A percentile compares a stretch with the other conserved stretches of the same genome.
phyloP scores from a whole-genome alignment of 257 asterid species.

The Thymus mandschuricus region DNA sequence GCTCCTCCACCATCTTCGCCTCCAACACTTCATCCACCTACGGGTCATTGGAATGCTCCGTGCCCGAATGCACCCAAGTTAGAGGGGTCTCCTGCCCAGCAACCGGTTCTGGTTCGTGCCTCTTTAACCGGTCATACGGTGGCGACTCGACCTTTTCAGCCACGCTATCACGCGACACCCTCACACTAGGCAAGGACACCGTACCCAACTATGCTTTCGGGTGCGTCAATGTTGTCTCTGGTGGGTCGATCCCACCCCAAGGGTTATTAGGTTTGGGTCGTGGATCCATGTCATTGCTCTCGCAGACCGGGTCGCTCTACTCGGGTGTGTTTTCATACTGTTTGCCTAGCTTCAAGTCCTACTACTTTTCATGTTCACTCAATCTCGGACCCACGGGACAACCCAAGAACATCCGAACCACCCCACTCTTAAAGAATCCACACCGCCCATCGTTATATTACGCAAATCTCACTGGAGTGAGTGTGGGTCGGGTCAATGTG shows the following conservation, averaged over 20 bases:
- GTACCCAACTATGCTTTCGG: conserved; percentile 76
- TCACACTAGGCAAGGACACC: conserved; percentile 53
- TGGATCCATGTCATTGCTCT: conserved; percentile 75
- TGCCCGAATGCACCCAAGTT: conserved; percentile 69
- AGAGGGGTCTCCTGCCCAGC: conserved; percentile 66
- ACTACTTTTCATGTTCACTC: conserved; percentile 88
- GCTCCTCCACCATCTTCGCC: conserved; percentile 57
- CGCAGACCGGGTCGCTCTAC: conserved; percentile 68
- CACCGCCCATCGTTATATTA: conserved; percentile 81
- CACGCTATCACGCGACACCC: conserved; percentile 68
- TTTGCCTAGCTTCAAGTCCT: conserved; percentile 79
- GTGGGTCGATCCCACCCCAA: conserved; percentile 76
- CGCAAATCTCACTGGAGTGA: conserved; percentile 79
- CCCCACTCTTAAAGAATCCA: conserved; percentile 82
- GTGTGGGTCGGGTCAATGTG: conserved; percentile 69
- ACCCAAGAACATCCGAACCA: conserved; percentile 68
- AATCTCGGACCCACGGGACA: conserved; percentile 83
- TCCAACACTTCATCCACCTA: conserved; percentile 69
- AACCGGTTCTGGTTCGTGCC: conserved; percentile 55
- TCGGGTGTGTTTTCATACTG: conserved; percentile 85
- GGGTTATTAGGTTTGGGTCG: conserved; percentile 88
- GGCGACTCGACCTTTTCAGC: conserved; percentile 72
- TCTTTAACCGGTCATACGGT: conserved; percentile 75
- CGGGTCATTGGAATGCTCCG: conserved; percentile 61
- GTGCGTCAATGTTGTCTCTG: conserved; percentile 63